Evolutionary conservation across 257 asterid species (phyloP).

Genomic region (Thymus mandschuricus): DNA sequence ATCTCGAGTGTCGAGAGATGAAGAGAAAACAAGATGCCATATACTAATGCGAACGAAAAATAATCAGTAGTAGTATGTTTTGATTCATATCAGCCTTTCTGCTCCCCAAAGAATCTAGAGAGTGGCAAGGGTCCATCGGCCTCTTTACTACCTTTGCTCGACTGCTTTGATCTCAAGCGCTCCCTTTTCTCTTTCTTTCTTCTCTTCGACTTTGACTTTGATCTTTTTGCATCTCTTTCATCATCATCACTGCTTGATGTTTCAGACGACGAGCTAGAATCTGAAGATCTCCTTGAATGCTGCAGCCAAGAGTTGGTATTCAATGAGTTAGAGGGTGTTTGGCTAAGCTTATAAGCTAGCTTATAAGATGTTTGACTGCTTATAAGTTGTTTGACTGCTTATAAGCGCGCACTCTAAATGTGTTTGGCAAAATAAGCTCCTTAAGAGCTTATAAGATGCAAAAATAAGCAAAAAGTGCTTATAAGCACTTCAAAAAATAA

Average conservation of each 20-base stretch:
- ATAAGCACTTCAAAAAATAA: too few species aligned
- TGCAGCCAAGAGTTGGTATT: conserved; percentile 22
- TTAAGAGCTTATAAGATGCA: too few species aligned
- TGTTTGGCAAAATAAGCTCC: too few species aligned
- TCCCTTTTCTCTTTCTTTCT: conserved; percentile 74
- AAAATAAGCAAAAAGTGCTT: too few species aligned
- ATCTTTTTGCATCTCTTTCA: conserved; percentile 65
- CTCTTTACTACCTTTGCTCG: conserved; percentile 44
- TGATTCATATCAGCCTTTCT: conserved; percentile 47
- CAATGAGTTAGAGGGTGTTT: neutral
- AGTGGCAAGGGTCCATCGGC: conserved; percentile 86
- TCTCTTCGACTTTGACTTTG: conserved; percentile 63
- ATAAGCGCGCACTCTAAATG: too few species aligned
- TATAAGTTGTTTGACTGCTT: too few species aligned
- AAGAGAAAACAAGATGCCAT: neutral
- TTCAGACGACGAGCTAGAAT: conserved; percentile 53
- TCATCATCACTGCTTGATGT: conserved; percentile 68
- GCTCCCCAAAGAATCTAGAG: conserved; percentile 79
- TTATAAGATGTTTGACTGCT: too few species aligned
- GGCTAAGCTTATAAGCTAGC: too few species aligned
- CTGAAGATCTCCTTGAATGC: conserved; percentile 73
- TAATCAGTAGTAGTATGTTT: neutral
- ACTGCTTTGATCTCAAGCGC: conserved; percentile 60
- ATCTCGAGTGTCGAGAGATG: conserved; percentile 10
- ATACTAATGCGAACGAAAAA: conserved; percentile 15